Base-by-base conservation (phyloP, 176 grass and related monocot genomes). In the Cocos nucifera region DNA sequence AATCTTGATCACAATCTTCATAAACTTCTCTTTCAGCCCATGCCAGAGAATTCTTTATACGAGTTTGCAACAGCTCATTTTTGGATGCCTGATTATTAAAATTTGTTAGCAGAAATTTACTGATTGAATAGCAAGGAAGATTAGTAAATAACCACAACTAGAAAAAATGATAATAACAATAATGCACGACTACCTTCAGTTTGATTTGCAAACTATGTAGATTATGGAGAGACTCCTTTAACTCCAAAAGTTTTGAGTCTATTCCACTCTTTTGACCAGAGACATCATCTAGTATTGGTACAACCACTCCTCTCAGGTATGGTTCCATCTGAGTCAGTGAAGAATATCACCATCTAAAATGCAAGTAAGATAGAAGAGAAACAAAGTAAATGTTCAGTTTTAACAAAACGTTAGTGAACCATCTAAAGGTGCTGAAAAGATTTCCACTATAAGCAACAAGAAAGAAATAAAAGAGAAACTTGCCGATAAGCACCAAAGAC, bases 251-350 rank as follows among this genome's bases (percentile, higher is more conserved):
- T 91, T 63, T 97, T 49, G 22, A 56, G 22, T 61, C 73, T 65
- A 91, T 69, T 67, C 63, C 76, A 55, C 51, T 78, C 18, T 50
- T 62, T n/a, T 85, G 55, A 50, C 58, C 60, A 67, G 80, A 59
- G 25, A 54, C 10, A 67, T 54, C 61, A 69, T 96, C 92, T 64
- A 77, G 59, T 50, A 88, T 59, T 69, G 87, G 87, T 73, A 86
- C 77, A 77, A 91, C 70, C 50, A 65, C 57, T 49, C 92, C 92
- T 12, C 78, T 53, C 55, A 97, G 80, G 70, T 97, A 97, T 20
- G 92, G 87, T 67, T 91, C 92, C 84, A 97, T 97, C 84, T 91
- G 84, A 69, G 88, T 82, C 57, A 78, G 79, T 64, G 58, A 87
- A 82, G 53, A 82, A 61, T 73, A 63, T 80, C 62, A 80, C 85